Evolutionary conservation across 2,329 filamentous ascomycete genomes (phyloP), one percentile per base, ranked within the genome.

Genomic region (Balansia obtecta): DNA sequence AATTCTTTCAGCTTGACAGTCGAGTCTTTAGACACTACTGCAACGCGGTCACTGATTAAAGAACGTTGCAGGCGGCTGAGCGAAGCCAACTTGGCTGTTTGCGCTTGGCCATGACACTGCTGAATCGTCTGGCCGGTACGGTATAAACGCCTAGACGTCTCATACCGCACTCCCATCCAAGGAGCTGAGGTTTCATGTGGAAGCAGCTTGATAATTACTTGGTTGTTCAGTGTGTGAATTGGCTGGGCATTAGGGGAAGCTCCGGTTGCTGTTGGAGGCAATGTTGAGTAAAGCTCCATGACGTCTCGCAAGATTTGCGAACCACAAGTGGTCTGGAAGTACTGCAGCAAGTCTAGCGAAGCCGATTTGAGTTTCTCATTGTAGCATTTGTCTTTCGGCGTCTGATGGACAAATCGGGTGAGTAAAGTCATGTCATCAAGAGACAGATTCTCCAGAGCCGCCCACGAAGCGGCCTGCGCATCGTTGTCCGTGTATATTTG

Each of bases 51-150:
- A 20, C 73, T 73, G 5, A 81, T 68, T 38, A 73, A 68, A 1
- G 81, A 83, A 52, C 81, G 71, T 60, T 85, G 79, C 8, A 85
- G 67, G 8, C 81, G 73, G 53, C 75, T 83, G 55, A 84, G 65
- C 1, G 70, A 68, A 7, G 75, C 76, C 5, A 81, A 64, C 47
- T 74, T 75, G 13, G 71, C 67, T 13, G 70, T 63, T 39, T 69
- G 68, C 46, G 71, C 70, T 46, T 67, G 49, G 12, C 18, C 37
- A 7, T 51, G 64, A 47, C 77, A 71, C 0, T 58, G 51, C 12
- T 71, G 63, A 38, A 80, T 63, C 3, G 61, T 64, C 9, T 65
- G 62, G 46, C 70, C 65, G 4, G 75, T 67, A 37, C 54, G 56
- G 37, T 70, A 66, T 1, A 80, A 60, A 4, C 74, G 69, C 12